Evolutionary conservation across 1,284 basidiomycete genomes (phyloP).

Genomic region (Phenoliferia sp.): DNA sequence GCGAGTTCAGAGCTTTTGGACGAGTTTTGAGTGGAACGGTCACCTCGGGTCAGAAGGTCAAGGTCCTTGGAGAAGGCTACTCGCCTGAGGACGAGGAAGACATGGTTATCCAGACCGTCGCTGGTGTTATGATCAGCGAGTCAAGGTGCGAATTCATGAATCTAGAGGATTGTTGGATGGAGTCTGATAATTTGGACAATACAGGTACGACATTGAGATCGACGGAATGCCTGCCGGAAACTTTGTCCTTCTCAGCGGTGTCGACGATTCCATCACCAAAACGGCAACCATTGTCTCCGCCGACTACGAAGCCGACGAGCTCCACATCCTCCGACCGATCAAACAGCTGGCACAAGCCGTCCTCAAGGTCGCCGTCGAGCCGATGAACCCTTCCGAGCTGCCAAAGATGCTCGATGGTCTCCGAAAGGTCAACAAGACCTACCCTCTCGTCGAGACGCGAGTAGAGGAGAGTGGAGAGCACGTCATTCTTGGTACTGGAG

Average conservation of each 20-base stretch:
- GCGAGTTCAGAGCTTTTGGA: constrained; percentile 92
- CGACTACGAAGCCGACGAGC: constrained; percentile 59
- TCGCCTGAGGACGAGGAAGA: constrained; percentile 98
- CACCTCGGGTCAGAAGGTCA: constrained; percentile 73
- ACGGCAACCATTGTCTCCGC: constrained; percentile 74
- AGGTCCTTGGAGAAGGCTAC: constrained; percentile 96
- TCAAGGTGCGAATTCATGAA: constrained; percentile 63
- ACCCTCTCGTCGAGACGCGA: constrained; percentile 88
- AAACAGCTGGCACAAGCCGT: constrained; percentile 95
- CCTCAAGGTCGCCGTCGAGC: constrained; percentile 98
- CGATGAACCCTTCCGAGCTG: constrained; percentile 92
- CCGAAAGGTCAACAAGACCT: constrained; percentile 95
- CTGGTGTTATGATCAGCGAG: constrained; percentile 84
- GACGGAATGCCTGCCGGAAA: constrained; percentile 88
- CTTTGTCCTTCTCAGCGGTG: constrained; percentile 83
- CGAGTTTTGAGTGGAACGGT: constrained; percentile 90
- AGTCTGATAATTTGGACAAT: constrained; percentile 19
- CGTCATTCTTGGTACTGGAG: constrained; percentile 92
- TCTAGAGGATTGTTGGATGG: not conserved
- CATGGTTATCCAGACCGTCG: constrained; percentile 80
- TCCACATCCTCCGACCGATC: constrained; percentile 91
- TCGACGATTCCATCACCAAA: constrained; percentile 91
- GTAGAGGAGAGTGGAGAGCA: constrained; percentile 99
- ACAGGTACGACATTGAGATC: constrained; percentile 80
- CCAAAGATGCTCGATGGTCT: constrained; percentile 98